Evolutionary conservation across 768 basidiomycete species (phyloP), one percentile per base, ranked within the genome.

Genomic region (Fomitopsis serialis): DNA sequence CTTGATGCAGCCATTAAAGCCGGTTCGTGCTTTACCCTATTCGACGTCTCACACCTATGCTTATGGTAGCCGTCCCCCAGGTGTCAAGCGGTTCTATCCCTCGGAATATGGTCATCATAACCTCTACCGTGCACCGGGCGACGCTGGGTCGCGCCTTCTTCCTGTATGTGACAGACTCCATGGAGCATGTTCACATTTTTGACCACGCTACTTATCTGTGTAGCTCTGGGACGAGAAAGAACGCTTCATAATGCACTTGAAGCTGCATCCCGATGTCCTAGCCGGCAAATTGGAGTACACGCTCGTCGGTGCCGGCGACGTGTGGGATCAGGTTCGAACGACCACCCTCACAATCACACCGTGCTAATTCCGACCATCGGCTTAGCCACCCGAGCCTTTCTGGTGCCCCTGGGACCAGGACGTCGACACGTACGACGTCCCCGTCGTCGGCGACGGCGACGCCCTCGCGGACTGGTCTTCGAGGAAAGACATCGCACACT

Each of bases 401-500:
- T 50, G 48, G 48, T 50, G 48, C 23, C 48, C 48, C 9, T 50
- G 48, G 48, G 48, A 15, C 11, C 48, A 24, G 19, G 48, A 50
- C 27, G 13, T n/a, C 15, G 48, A 50, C 22, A 19, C 37, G 17
- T 50, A 50, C 35, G 19, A 50, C 8, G 48, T 50, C 21, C 48
- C 48, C 9, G 48, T 50, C 13, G 36, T 37, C 17, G 48, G 48
- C 35, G 27, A 50, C 35, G 35, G 35, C 36, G 35, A 37, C 23
- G 48, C 48, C 3, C 48, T 40, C 21, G 48, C 24, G 37, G 48
- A 50, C 34, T 50, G 48, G 48, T 50, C 48, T 3, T 24, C 4
- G 22, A 36, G 13, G 15, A 15, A 25, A 3, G 48, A 50, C 35
- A n/a, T 50, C 35, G 48, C 48, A n/a, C 32, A n/a, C 9, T 50